Conservation (phyloP, 805 yeast species). For the Barnettozyma sp. region DNA sequence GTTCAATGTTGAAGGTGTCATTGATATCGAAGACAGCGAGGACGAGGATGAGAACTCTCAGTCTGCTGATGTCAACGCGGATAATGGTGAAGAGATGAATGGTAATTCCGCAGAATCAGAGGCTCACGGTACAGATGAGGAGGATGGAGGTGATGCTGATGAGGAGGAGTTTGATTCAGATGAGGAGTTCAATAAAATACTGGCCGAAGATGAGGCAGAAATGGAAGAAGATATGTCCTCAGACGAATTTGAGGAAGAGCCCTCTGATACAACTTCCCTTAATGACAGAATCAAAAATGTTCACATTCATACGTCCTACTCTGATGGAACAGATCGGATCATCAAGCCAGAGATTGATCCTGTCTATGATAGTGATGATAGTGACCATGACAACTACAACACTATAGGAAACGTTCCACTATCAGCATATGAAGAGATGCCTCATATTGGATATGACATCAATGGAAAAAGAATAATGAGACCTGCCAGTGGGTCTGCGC, state of each 20-base stretch:
- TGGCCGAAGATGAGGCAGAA: slow-evolving; percentile 44
- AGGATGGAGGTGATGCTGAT: slow-evolving; percentile 18
- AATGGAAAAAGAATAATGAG: slow-evolving; percentile 98
- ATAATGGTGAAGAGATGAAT: too few relatives aligned
- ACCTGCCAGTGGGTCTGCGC: slow-evolving; percentile 94
- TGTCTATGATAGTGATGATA: slow-evolving; percentile 89
- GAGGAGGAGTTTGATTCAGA: slow-evolving; percentile 39
- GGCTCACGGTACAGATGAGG: too few relatives aligned
- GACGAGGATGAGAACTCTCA: slow-evolving; percentile 14
- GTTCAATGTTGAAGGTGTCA: slow-evolving; percentile 15
- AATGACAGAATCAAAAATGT: slow-evolving; percentile 51
- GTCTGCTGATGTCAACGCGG: too few relatives aligned
- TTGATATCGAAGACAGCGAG: slow-evolving; percentile 18
- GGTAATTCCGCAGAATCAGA: too few relatives aligned
- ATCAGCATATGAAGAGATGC: slow-evolving; percentile 92
- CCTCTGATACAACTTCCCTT: slow-evolving; percentile 43
- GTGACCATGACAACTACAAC: slow-evolving; percentile 72
- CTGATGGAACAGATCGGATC: slow-evolving; percentile 77
- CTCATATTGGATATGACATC: slow-evolving; percentile 94
- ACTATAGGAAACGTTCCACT: slow-evolving; percentile 93
- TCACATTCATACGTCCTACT: slow-evolving; percentile 46
- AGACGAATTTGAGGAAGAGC: slow-evolving; percentile 46
- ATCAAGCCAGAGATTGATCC: slow-evolving; percentile 90
- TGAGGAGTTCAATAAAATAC: slow-evolving; percentile 54
- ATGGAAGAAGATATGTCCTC: slow-evolving; percentile 29